These are phyloP conservation scores for Aspergillus phoenicis DNA, from an alignment of 2,329 filamentous ascomycete genomes.

Conservation along the genomic window DNA sequence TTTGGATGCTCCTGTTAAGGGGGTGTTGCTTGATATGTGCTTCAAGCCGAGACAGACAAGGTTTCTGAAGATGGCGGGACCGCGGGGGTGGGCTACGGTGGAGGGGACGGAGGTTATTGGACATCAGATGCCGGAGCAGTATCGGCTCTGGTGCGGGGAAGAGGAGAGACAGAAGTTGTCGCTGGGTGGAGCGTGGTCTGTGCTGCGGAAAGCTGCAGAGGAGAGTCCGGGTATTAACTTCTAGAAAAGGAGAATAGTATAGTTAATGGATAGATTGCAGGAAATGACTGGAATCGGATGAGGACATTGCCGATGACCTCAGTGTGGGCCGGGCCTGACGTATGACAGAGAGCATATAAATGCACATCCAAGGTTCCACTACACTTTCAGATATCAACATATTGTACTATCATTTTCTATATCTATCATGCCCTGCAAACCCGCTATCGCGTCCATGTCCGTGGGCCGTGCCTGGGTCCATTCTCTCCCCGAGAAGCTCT, in stretches of 20 bases:
- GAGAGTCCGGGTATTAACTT: constrained; percentile 40
- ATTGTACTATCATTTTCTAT: background rate
- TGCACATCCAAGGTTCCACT: too few relatives aligned
- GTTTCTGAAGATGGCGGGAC: constrained; percentile 38
- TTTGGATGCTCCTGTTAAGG: constrained; percentile 29
- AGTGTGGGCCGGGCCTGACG: background rate
- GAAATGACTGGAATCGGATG: background rate
- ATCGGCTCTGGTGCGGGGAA: constrained; percentile 40
- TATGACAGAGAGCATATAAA: background rate
- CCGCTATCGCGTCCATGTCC: constrained; percentile 73
- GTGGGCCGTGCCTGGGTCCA: constrained; percentile 73
- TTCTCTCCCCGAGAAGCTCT: constrained; percentile 65
- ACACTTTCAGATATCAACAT: background rate
- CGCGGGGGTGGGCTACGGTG: constrained; percentile 39
- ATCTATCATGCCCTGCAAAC: constrained; percentile 23
- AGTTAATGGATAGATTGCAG: too few relatives aligned
- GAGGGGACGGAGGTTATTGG: constrained; percentile 48
- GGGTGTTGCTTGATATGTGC: constrained; percentile 48
- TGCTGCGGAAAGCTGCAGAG: constrained; percentile 36
- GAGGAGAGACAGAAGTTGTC: constrained; percentile 29
- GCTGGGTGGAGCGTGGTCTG: constrained; percentile 34
- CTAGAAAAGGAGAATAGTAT: background rate
- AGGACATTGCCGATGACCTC: background rate
- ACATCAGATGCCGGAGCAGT: constrained; percentile 47
- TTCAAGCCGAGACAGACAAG: constrained; percentile 46